These are phyloP conservation scores for Thielaviopsis musarum DNA, from an alignment of 2,329 filamentous ascomycete genomes.

Conservation along the genomic window DNA sequence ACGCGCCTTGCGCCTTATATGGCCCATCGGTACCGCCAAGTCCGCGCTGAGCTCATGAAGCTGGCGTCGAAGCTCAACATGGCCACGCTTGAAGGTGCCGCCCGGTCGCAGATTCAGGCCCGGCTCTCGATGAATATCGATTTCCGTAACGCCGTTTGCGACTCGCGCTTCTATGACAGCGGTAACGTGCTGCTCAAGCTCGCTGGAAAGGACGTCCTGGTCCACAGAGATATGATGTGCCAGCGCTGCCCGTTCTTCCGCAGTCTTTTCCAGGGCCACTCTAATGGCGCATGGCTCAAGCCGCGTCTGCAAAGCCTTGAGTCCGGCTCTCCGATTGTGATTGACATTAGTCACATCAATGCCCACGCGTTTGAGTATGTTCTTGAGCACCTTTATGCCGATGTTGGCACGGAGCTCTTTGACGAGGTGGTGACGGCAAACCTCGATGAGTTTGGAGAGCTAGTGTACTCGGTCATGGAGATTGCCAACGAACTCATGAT, in stretches of 20 bases:
- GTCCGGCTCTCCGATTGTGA: conserved; percentile 30
- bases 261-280: conserved; percentile 75
- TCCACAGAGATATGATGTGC: conserved; percentile 67
- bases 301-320: conserved; percentile 32
- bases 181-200: conserved; percentile 68
- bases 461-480: conserved; percentile 80
- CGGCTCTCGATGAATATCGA: conserved; percentile 50
- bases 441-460: conserved; percentile 70
- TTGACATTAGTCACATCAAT: conserved; percentile 72
- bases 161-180: conserved; percentile 57
- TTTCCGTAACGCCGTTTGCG: conserved; percentile 50
- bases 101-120: conserved; percentile 54
- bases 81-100: conserved; percentile 55
- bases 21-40: conserved; percentile 59
- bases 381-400: conserved; percentile 66
- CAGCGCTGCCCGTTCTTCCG: conserved; percentile 85
- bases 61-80: conserved; percentile 58
- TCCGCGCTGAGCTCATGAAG: conserved; percentile 77
- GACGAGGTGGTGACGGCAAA: conserved; percentile 53
- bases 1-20: conserved; percentile 47
- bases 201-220: conserved; percentile 50
- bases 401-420: conserved; percentile 66
- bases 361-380: conserved; percentile 61
- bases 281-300: conserved; percentile 69
- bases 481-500: conserved; percentile 93